These are phyloP conservation scores for Pilasporangium apinafurcum DNA, from an alignment of 352 stramenopile genomes.

Conservation along the genomic window DNA sequence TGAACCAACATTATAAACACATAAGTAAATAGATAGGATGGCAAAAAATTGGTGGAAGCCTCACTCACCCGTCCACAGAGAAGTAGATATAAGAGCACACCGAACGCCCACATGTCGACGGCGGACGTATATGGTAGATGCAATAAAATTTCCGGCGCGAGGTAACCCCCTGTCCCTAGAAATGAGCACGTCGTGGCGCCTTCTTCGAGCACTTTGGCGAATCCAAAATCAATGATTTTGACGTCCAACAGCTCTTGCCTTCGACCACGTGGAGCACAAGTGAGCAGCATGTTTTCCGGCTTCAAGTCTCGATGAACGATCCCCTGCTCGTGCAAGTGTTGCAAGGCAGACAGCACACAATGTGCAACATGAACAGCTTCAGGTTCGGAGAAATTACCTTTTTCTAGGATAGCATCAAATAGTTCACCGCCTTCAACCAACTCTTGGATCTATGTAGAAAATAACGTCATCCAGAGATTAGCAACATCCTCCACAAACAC, in stretches of 20 bases:
- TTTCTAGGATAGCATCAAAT: conserved; percentile 76
- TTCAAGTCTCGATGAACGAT: conserved; percentile 74
- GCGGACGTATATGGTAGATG: conserved; percentile 92
- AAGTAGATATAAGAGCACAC: conserved; percentile 95
- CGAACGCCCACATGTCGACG: conserved; percentile 97
- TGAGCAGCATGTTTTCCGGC: conserved; percentile 70
- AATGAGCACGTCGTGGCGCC: conserved; percentile 61
- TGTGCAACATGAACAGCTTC: conserved; percentile 46
- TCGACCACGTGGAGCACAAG: conserved; percentile 11
- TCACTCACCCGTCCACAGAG: conserved; percentile 91
- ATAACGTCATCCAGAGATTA: background rate
- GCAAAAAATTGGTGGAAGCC: background rate
- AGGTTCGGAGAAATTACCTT: conserved; percentile 42
- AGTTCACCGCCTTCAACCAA: conserved; percentile 73
- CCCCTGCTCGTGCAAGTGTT: conserved; percentile 66
- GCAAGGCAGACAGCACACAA: conserved; percentile 60
- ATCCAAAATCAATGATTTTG: conserved; percentile 99
- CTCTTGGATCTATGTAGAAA: conserved; percentile 41
- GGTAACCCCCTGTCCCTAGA: conserved; percentile 88
- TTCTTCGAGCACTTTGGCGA: conserved; percentile 88
- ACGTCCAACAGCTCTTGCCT: conserved; percentile 33
- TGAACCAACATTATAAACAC: conserved; percentile 4
- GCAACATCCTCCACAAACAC: background rate
- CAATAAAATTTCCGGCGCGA: conserved; percentile 97
- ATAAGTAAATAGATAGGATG: background rate